Evolutionary conservation across 495 filamentous ascomycete genomes (phyloP), one percentile per base, ranked within the genome.

Genomic region (Copromyces sp.): DNA sequence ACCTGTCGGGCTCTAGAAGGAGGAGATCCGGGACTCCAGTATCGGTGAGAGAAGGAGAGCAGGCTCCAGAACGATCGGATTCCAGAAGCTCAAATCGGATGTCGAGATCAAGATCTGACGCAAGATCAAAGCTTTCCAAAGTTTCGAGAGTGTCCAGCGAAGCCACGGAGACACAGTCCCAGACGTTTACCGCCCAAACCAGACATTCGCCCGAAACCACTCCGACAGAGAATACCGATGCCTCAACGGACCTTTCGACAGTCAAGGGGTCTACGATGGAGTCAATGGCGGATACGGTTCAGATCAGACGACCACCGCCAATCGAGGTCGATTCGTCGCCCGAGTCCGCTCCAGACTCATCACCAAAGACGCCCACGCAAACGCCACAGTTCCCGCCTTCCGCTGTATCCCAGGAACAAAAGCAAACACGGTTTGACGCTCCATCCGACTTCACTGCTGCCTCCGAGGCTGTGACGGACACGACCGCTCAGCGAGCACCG

Each of bases 331-430:
- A 85, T 70, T 82, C 84, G 37, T 86, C 84, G 3, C 83, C 84
- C 3, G 81, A 82, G 37, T 85, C 86, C 14, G 82, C 78, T 20
- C 82, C 81, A 29, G 86, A 89, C 73, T 87, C 86, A 2, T 88
- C 88, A 16, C 88, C 88, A 2, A 85, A 84, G 76, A 89, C 87
- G 16, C 88, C 88, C 5, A 87, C 85, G 7, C 82, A 84, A 45
- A 85, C 84, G 29, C 82, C 82, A n/a, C 81, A 85, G 29, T 88
- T 86, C 47, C 83, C 85, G 0, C 81, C 83, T 16, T 78, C 81
- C 9, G 77, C 77, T 11, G 69, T 73, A 9, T 79, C 82, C 37
- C 71, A 78, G 7, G 75, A 83, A 69, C 78, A 80, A 42, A 84
- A 84, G 69, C 44, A 72, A n/a, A 71, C 72, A 42, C 68, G 59